A percentile compares a stretch with the other conserved stretches of the same genome.
phyloP scores from a whole-genome alignment of 768 basidiomycete genomes.

The Tricholoma furcatifolium region DNA sequence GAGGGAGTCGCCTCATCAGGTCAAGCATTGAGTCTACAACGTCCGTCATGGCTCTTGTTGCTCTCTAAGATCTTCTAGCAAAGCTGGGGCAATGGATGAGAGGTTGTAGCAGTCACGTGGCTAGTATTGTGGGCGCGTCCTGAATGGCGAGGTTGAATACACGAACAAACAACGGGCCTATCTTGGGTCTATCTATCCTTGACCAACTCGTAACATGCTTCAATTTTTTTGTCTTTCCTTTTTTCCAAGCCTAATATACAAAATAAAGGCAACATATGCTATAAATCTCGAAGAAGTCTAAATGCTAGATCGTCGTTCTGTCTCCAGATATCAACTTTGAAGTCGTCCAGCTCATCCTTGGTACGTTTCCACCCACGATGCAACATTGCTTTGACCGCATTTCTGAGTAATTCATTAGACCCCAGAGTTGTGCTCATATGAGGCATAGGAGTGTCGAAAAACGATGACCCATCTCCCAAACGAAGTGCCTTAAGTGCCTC shows the following conservation, averaged over 20 bases:
- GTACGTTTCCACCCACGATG: conserved; percentile 29
- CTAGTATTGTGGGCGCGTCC: not conserved
- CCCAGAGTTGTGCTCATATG: conserved; percentile 13
- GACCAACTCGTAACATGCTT: too few relatives aligned
- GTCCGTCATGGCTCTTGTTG: conserved; percentile 56
- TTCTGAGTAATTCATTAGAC: conserved; percentile 15
- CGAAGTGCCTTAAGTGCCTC: conserved; percentile 36
- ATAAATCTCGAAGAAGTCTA: conserved; percentile 29
- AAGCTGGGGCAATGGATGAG: not conserved
- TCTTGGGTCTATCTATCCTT: not conserved
- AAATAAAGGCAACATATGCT: not conserved
- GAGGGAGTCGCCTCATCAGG: conserved; percentile 94
- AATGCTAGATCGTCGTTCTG: conserved; percentile 29
- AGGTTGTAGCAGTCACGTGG: not conserved
- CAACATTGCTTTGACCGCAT: conserved; percentile 28
- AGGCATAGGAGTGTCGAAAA: conserved; percentile 14
- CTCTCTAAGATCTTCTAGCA: not conserved
- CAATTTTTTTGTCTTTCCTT: not conserved
- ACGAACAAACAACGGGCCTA: conserved; percentile 1
- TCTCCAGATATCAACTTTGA: conserved; percentile 31
- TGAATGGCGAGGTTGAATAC: not conserved
- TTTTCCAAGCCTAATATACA: not conserved
- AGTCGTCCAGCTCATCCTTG: conserved; percentile 21
- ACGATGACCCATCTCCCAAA: conserved; percentile 25
- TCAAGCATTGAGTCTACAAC: conserved; percentile 92